These are phyloP conservation scores for Moesziomyces parantarcticus DNA, from an alignment of 1,284 basidiomycete genomes.

Conservation along the genomic window DNA sequence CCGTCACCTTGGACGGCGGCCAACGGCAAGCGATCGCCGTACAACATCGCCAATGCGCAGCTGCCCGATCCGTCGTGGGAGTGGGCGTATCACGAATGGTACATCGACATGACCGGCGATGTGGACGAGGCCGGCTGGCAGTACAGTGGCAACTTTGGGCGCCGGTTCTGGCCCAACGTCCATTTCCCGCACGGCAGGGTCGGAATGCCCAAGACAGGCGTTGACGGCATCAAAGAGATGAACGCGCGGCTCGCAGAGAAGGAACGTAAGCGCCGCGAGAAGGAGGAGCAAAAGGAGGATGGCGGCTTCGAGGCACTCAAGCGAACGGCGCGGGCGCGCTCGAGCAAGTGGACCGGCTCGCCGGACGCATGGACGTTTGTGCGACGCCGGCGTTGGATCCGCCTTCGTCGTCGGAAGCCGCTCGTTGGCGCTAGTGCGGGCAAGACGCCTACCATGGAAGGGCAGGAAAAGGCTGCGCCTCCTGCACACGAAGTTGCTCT, in stretches of 20 bases:
- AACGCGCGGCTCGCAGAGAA: conserved; percentile 37
- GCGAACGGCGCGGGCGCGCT: conserved; percentile 50
- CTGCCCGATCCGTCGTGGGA: conserved; percentile 66
- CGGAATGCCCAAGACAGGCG: conserved; percentile 46
- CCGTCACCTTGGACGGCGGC: conserved; percentile 63
- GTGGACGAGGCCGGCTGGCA: conserved; percentile 67
- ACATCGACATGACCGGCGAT: conserved; percentile 67
- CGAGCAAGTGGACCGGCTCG: conserved; percentile 58
- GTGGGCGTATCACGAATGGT: conserved; percentile 65
- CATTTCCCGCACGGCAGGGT: conserved; percentile 43
- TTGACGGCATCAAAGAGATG: conserved; percentile 48
- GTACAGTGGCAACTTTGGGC: conserved; percentile 63
- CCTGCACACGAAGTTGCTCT: conserved; percentile 17
- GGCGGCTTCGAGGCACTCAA: conserved; percentile 64
- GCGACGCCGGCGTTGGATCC: conserved; percentile 63
- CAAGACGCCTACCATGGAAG: conserved; percentile 7
- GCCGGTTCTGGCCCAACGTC: conserved; percentile 45
- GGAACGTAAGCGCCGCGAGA: conserved; percentile 35
- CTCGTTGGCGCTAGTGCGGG: conserved; percentile 4
- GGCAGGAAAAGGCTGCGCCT: conserved; percentile 6
- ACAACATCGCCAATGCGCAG: conserved; percentile 65
- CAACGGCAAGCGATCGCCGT: conserved; percentile 52
- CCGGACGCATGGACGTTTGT: conserved; percentile 61
- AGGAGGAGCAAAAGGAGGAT: conserved; percentile 55
- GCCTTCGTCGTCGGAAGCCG: conserved; percentile 53